Percentiles rank a stretch among this genome's conserved stretches.
These are phyloP conservation scores for Mycena amicta DNA, from an alignment of 768 basidiomycete species.

Conservation along the genomic window DNA sequence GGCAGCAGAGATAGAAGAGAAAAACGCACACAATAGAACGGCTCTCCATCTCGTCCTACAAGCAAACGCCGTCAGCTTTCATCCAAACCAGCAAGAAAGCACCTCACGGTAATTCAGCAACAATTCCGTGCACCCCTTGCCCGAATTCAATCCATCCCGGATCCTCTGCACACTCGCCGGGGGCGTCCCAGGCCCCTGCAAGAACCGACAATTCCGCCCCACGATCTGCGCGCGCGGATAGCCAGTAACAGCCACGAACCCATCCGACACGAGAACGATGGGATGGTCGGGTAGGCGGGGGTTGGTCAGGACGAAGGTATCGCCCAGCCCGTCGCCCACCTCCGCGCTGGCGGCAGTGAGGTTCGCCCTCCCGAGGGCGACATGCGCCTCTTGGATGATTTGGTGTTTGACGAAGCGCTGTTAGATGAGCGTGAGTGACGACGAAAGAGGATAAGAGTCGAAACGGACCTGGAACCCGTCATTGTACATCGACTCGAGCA, in stretches of 20 bases:
- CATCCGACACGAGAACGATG: constrained; percentile 20
- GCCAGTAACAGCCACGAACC: constrained; percentile 20
- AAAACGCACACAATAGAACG: constrained; percentile 19
- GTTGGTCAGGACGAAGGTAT: constrained; percentile 21
- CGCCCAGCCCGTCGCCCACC: constrained; percentile 15
- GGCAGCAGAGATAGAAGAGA: too few relatives aligned
- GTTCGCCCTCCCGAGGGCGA: constrained; percentile 18
- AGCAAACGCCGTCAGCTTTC: neutral
- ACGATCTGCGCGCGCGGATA: constrained; percentile 16
- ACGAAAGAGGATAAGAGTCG: neutral
- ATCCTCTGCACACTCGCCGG: constrained; percentile 20
- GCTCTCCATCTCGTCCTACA: constrained; percentile 19
- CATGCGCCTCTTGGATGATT: constrained; percentile 21
- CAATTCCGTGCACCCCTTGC: constrained; percentile 20
- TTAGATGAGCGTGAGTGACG: neutral
- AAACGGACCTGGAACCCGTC: constrained; percentile 1
- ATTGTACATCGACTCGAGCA: constrained; percentile 19
- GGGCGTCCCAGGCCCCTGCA: constrained; percentile 21
- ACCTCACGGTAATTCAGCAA: constrained; percentile 18
- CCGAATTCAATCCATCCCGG: constrained; percentile 21
- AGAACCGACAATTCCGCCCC: constrained; percentile 21
- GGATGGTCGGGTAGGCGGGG: constrained; percentile 23
- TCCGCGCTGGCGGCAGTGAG: constrained; percentile 7
- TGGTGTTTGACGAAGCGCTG: constrained; percentile 23
- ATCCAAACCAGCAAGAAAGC: neutral